Conservation (phyloP, 495 filamentous ascomycete species). For the Penicillium nucicola region DNA sequence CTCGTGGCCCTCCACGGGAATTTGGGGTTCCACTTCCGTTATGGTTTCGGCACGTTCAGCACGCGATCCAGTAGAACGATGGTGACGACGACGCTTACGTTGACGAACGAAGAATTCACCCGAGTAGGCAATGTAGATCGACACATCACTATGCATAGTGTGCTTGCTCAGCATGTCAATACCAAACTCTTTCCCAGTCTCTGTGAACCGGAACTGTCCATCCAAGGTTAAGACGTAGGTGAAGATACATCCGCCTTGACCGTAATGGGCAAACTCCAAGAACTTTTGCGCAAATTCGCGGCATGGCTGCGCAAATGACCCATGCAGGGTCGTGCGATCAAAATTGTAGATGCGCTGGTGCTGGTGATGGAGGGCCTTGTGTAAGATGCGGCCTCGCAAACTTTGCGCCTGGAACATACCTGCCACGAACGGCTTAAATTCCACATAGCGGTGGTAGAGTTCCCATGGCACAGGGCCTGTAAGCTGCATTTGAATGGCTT, state of each 20-base stretch:
- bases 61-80: slow-evolving; percentile 12
- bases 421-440: slow-evolving; percentile 86
- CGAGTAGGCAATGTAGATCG: slow-evolving; percentile 82
- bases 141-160: slow-evolving; percentile 91
- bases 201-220: slow-evolving; percentile 80
- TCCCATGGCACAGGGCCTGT: slow-evolving; percentile 72
- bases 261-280: slow-evolving; percentile 80
- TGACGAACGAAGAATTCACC: slow-evolving; percentile 91
- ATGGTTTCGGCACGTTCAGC: neutral
- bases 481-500: slow-evolving; percentile 90
- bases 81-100: slow-evolving; percentile 42
- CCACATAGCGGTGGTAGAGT: slow-evolving; percentile 87
- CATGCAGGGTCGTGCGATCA: slow-evolving; percentile 67
- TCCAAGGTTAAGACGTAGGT: slow-evolving; percentile 92
- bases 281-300: slow-evolving; percentile 71
- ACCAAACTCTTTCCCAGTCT: slow-evolving; percentile 91
- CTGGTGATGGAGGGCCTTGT: slow-evolving; percentile 85
- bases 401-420: slow-evolving; percentile 80
- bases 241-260: slow-evolving; percentile 80
- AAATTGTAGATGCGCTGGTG: slow-evolving; percentile 87
- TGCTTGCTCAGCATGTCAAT: slow-evolving; percentile 91
- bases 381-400: slow-evolving; percentile 71
- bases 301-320: slow-evolving; percentile 53
- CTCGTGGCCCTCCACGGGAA: slow-evolving; percentile 45
- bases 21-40: slow-evolving; percentile 11